Evolutionary conservation across 2,329 filamentous ascomycete species (phyloP).

Genomic region (Aspergillus tamarii): DNA sequence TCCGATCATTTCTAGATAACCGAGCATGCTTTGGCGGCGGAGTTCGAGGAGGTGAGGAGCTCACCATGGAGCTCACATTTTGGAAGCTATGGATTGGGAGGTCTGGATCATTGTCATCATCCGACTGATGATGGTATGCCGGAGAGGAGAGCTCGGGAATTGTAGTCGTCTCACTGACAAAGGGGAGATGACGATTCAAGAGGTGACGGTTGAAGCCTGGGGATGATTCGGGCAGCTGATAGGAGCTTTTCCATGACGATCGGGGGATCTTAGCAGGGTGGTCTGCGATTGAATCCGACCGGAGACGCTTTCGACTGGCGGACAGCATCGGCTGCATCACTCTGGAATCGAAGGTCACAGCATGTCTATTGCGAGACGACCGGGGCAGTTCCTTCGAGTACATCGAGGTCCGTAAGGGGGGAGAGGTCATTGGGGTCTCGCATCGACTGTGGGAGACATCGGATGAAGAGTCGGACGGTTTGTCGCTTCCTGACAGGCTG

Average conservation of each 20-base stretch:
- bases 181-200: slow-evolving; percentile 76
- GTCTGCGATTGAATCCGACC: slow-evolving; percentile 61
- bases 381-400: slow-evolving; percentile 82
- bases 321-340: slow-evolving; percentile 50
- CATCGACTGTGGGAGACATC: slow-evolving; percentile 69
- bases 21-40: slow-evolving; percentile 66
- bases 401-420: slow-evolving; percentile 77
- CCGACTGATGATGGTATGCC: slow-evolving; percentile 45
- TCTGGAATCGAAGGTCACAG: slow-evolving; percentile 47
- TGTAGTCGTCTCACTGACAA: slow-evolving; percentile 72
- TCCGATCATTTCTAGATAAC: slow-evolving; percentile 54
- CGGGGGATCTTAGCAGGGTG: slow-evolving; percentile 63
- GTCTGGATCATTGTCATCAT: slow-evolving; percentile 82
- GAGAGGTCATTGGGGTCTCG: slow-evolving; percentile 69
- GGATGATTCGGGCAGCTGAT: slow-evolving; percentile 81
- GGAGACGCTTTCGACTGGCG: slow-evolving; percentile 68
- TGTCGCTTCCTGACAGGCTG: slow-evolving; percentile 67
- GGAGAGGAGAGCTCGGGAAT: slow-evolving; percentile 66
- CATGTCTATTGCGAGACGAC: slow-evolving; percentile 46
- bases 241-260: slow-evolving; percentile 73
- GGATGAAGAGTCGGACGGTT: slow-evolving; percentile 84
- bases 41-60: slow-evolving; percentile 82
- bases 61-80: slow-evolving; percentile 55
- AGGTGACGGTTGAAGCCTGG: slow-evolving; percentile 78
- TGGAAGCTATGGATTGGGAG: slow-evolving; percentile 61